These are phyloP conservation scores for Vinca minor DNA, from an alignment of 257 asterid species.

Conservation along the genomic window DNA sequence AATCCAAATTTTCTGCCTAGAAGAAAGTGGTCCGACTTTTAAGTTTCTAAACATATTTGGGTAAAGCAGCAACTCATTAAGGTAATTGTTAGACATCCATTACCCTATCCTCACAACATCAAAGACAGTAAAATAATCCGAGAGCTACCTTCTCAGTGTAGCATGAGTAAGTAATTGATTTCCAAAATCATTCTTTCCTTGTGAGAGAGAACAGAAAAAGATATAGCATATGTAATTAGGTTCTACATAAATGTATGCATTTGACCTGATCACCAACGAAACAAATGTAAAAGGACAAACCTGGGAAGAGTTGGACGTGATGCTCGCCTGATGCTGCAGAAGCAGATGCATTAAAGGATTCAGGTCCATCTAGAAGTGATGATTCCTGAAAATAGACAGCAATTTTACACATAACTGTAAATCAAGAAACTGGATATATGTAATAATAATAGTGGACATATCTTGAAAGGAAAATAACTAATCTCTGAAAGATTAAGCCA, in stretches of 20 bases:
- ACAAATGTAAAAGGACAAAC: conserved; percentile 26
- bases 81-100: no score
- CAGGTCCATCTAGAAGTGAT: conserved; percentile 30
- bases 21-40: no score
- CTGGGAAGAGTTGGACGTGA: conserved; percentile 41
- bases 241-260: neutral
- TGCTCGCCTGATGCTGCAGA: conserved; percentile 42
- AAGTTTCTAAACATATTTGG: no score
- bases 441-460: no score
- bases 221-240: neutral
- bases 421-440: neutral
- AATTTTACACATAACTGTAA: no score
- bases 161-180: neutral
- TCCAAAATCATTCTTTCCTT: neutral
- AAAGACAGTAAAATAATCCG: neutral
- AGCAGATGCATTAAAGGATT: conserved; percentile 40
- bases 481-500: no score
- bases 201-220: neutral
- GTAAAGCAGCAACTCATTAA: no score
- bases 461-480: no score
- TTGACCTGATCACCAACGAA: neutral
- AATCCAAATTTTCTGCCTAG: no score
- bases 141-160: neutral
- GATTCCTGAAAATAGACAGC: conserved; percentile 50
- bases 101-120: neutral